Base-by-base conservation (phyloP, 352 stramenopile species). In the Phytophthora megakarya region DNA sequence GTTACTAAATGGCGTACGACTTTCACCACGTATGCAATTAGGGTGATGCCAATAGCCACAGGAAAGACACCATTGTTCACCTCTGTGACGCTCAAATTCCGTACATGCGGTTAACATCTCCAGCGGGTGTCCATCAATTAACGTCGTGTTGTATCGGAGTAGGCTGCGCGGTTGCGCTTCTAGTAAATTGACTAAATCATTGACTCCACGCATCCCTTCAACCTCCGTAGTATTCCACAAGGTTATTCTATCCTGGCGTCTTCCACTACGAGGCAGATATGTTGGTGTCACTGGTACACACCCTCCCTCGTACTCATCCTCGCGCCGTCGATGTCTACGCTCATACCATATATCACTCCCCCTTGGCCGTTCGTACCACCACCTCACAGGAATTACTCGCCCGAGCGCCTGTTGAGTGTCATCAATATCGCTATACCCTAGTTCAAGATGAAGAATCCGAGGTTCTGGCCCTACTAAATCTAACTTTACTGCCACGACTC, bases 291-390 rank as follows among this genome's bases (percentile, higher is more conserved):
- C 32, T 19, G 40, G 39, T 2, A 61, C 30, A 22, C 52, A 52
- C 3, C 45, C 40, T 0, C n/a, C 51, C n/a, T 59, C 51, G 15
- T 33, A 59, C 28, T 61, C 53, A 9, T 35, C 21, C 6, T 8
- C 13, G 0, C 38, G 10, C 1, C 8, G 3, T 18, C 7, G 15
- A 16, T 39, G 10, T 18, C 16, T 58, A 1, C 35, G 50, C 30
- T 52, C 16, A 32, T 61, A 61, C 53, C 53, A 61, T n/a, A 61
- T 45, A 46, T 61, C 53, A 28, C 53, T 61, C 3, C 42, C 42
- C 5, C 42, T 5, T 23, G 28, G 40, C 5, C 28, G 18, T 33
- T 61, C 18, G 18, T 52, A 46, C 53, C 53, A 52, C 53, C 53
- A 61, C 1, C 13, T 40, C 15, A 61, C 11, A 8, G 30, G 43